phyloP scores from a whole-genome alignment of 2,329 filamentous ascomycete species.

The Sporothrix pallida region DNA sequence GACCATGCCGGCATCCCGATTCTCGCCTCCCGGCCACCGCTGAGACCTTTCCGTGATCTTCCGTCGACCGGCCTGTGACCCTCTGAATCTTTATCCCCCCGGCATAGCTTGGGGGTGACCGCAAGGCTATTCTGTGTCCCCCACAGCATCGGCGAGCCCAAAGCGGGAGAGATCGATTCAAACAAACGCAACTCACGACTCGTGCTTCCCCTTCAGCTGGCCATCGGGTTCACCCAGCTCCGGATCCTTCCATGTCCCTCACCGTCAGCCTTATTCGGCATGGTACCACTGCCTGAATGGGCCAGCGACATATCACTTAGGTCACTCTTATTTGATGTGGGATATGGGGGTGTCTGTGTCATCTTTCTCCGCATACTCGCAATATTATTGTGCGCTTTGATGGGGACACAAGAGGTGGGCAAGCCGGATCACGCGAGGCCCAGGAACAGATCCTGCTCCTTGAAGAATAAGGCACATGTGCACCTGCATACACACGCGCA shows the following conservation, averaged over 20 bases:
- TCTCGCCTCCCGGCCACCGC: not conserved
- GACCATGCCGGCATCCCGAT: not conserved
- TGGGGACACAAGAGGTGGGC: constrained; percentile 2
- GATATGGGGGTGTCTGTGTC: not conserved
- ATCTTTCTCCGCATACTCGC: constrained; percentile 8
- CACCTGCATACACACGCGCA: constrained; percentile 4
- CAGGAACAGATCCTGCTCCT: not conserved
- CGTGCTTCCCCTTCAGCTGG: not conserved
- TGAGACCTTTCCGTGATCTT: not conserved
- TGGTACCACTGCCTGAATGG: not conserved
- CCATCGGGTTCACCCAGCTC: not conserved
- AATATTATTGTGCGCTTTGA: not conserved
- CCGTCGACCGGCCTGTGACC: not conserved
- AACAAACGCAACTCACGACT: not conserved
- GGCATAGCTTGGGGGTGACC: not conserved
- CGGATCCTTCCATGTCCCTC: constrained; percentile 1
- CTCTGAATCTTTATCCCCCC: not conserved
- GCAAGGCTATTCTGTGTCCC: not conserved
- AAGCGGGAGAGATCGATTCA: not conserved
- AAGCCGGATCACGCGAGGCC: constrained; percentile 2
- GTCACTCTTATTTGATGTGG: not conserved
- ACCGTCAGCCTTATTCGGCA: not conserved
- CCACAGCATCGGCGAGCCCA: constrained; percentile 9
- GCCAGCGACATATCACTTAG: not conserved
- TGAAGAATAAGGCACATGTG: not conserved